Percentiles rank a stretch among this genome's conserved stretches.
Evolutionary conservation across 257 asterid species (phyloP).

Genomic region (Solanum sparsipilum): DNA sequence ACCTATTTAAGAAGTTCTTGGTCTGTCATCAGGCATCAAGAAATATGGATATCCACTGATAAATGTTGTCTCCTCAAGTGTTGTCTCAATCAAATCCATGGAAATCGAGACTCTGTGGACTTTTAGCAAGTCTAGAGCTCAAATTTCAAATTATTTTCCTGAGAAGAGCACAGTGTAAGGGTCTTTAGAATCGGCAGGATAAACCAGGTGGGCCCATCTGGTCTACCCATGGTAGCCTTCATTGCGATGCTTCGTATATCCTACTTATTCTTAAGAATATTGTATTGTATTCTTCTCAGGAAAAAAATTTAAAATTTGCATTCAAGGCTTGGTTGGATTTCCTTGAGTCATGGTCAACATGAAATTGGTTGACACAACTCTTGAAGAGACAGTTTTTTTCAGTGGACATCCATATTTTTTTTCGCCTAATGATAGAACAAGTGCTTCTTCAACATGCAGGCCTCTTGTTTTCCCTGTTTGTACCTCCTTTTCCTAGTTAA

Average conservation of each 20-base stretch:
- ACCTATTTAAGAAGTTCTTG: conserved; percentile 31
- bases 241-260: background rate
- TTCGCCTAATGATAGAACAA: no score
- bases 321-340: no score
- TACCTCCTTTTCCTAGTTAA: background rate
- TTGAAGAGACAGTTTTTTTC: no score
- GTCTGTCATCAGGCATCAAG: conserved; percentile 27
- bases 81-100: conserved; percentile 3
- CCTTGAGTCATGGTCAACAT: no score
- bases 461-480: background rate
- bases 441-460: background rate
- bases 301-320: no score
- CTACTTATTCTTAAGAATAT: background rate
- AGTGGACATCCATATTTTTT: no score
- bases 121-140: conserved; percentile 4
- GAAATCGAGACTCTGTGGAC: background rate
- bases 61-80: background rate
- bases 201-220: background rate
- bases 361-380: no score
- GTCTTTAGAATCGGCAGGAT: background rate
- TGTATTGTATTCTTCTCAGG: no score
- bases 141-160: background rate
- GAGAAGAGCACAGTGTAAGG: background rate
- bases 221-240: background rate
- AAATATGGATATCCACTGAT: background rate